Base-by-base conservation (phyloP, 495 filamentous ascomycete genomes). In the Viridothelium virens region DNA sequence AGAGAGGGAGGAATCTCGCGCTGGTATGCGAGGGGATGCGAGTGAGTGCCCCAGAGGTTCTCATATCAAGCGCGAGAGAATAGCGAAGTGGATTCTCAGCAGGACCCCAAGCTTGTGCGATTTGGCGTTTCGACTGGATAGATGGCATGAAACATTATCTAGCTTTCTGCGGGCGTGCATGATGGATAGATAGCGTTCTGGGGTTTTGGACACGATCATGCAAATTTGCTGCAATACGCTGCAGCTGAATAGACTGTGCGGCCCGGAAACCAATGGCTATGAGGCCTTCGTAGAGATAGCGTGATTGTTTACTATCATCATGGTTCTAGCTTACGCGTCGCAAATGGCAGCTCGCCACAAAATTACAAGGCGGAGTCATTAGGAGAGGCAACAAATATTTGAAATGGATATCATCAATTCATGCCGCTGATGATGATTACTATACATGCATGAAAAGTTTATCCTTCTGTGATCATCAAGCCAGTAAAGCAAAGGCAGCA, bases 361-460 rank as follows among this genome's bases (percentile, higher is more conserved):
- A 10, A 25, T 63, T 25, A 63, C 34, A 12, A 63, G 14, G 6
- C 38, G 33, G 41, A 63, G 41, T 39, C 38, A 39, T 14, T 11
- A 25, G 37, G 5, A 41, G 14, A n/a, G 38, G 47, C 61, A 59
- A 65, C 25, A 25, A 25, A 25, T 25, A 14, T 53, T 50, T 64
- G 39, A 68, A 56, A 56, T 66, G 31, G 53, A 50, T 56, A 46
- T 33, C 34, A 59, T 66, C 66, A 66, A 68, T 53, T 63, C 41
- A 47, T 47, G 37, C 68, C 56, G 70, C 64, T 68, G 68, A 68
- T 61, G 31, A 56, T 72, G 68, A 68, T 72, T 72, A 71, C 70
- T 68, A 70, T 72, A 72, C 70, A 72, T 31, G 48, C 65, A 67
- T 67, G 63, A 64, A 38, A 34, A 25, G 31, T 39, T 18, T 46